Evolutionary conservation across 768 basidiomycete genomes (phyloP).

Genomic region (Mycena indigotica): DNA sequence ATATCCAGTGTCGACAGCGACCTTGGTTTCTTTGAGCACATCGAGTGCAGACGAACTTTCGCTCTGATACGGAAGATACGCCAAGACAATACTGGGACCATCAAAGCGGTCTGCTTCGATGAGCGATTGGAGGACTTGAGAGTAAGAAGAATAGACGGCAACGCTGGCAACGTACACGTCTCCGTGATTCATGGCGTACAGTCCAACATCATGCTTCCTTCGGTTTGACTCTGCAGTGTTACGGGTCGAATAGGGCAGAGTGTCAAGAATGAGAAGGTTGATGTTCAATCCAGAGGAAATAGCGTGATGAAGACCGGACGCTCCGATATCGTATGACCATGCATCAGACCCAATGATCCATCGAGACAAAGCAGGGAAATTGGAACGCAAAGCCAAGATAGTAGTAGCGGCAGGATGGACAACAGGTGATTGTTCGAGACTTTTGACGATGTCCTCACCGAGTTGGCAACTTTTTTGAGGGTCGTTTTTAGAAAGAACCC

Average conservation of each 20-base stretch:
- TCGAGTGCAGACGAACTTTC: slow-evolving; percentile 82
- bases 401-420: slow-evolving; percentile 50
- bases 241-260: slow-evolving; percentile 82
- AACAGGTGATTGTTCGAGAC: slow-evolving; percentile 45
- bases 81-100: slow-evolving; percentile 90
- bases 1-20: slow-evolving; percentile 93
- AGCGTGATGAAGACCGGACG: slow-evolving; percentile 92
- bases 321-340: slow-evolving; percentile 96
- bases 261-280: slow-evolving; percentile 96
- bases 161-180: slow-evolving; percentile 95
- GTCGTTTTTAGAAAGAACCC: slow-evolving; percentile 80
- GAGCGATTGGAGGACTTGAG: slow-evolving; percentile 89
- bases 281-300: slow-evolving; percentile 89
- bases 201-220: slow-evolving; percentile 92
- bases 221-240: slow-evolving; percentile 68
- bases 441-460: slow-evolving; percentile 57
- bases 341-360: slow-evolving; percentile 99
- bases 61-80: slow-evolving; percentile 86
- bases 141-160: slow-evolving; percentile 94
- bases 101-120: slow-evolving; percentile 88
- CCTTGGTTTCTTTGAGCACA: slow-evolving; percentile 95
- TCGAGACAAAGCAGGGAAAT: slow-evolving; percentile 70
- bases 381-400: slow-evolving; percentile 59
- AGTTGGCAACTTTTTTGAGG: slow-evolving; percentile 57
- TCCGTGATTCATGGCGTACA: slow-evolving; percentile 99